These are phyloP conservation scores for Aspergillus aculeatinus DNA, from an alignment of 2,329 filamentous ascomycete species.

Conservation along the genomic window DNA sequence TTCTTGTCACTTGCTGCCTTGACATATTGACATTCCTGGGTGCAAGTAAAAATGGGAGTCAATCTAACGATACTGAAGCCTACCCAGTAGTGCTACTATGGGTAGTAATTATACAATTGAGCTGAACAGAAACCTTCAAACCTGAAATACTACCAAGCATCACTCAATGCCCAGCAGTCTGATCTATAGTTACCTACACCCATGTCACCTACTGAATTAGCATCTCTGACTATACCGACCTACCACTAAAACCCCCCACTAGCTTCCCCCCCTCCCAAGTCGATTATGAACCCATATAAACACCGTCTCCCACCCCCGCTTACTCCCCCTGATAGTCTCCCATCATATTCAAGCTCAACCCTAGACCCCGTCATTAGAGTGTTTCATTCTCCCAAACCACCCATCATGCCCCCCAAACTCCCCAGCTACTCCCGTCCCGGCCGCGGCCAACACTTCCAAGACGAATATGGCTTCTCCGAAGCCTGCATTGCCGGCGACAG, in stretches of 20 bases:
- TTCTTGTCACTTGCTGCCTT: no score
- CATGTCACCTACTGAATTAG: not conserved
- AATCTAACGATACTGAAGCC: not conserved
- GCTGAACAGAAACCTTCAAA: no score
- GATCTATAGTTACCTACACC: not conserved
- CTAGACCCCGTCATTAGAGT: not conserved
- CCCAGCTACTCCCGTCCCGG: conserved; percentile 8
- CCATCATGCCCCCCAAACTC: not conserved
- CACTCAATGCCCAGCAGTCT: not conserved
- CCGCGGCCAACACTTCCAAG: conserved; percentile 7
- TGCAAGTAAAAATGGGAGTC: not conserved
- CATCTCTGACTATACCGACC: not conserved
- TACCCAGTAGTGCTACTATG: no score
- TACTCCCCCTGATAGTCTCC: no score
- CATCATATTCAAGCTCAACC: not conserved
- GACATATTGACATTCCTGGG: no score
- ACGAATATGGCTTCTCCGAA: conserved; percentile 3
- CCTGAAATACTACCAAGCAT: not conserved
- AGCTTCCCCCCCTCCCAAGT: not conserved
- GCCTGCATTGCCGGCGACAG: conserved; percentile 5
- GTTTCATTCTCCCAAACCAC: not conserved
- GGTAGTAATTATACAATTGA: no score
- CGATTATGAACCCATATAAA: not conserved
- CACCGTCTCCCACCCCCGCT: not conserved
- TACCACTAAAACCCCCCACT: not conserved